Conservation (phyloP, 2,329 filamentous ascomycete species). For the Cladophialophora exuberans region DNA sequence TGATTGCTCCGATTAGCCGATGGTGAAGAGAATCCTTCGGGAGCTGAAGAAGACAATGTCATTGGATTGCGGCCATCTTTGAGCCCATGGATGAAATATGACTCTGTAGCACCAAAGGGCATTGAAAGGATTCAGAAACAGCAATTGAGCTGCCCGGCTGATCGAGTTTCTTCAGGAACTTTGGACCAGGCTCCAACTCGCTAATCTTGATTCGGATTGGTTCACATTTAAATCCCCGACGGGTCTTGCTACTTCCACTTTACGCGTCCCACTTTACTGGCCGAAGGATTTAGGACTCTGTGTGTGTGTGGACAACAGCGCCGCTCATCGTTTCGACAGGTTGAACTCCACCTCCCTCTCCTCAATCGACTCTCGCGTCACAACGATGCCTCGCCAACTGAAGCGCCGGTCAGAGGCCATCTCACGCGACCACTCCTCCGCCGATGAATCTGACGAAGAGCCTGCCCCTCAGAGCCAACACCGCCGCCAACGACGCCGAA, state of each 20-base stretch:
- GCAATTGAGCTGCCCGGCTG: too few relatives aligned
- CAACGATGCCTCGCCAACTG: slow-evolving; percentile 26
- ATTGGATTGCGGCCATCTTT: slow-evolving; percentile 8
- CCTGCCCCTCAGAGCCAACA: slow-evolving; percentile 10
- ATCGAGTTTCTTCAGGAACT: too few relatives aligned
- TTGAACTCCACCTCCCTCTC: background rate
- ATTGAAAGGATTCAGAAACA: too few relatives aligned
- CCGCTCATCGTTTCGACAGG: background rate
- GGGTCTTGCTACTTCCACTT: background rate
- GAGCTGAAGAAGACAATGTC: background rate
- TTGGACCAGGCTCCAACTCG: too few relatives aligned
- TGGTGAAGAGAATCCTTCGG: background rate
- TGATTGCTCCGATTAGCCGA: background rate
- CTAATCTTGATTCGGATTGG: too few relatives aligned
- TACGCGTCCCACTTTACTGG: background rate
- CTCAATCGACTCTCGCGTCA: background rate
- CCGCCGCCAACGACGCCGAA: slow-evolving; percentile 9
- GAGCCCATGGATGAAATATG: background rate
- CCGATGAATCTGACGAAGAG: slow-evolving; percentile 20
- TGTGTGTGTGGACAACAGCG: slow-evolving; percentile 3
- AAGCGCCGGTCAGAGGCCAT: slow-evolving; percentile 33
- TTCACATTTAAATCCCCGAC: background rate
- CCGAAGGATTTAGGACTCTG: too few relatives aligned
- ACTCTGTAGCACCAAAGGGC: too few relatives aligned
- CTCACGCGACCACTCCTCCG: slow-evolving; percentile 25